phyloP scores from a whole-genome alignment of 2,329 filamentous ascomycete species.

The Aspergillus terreus region DNA sequence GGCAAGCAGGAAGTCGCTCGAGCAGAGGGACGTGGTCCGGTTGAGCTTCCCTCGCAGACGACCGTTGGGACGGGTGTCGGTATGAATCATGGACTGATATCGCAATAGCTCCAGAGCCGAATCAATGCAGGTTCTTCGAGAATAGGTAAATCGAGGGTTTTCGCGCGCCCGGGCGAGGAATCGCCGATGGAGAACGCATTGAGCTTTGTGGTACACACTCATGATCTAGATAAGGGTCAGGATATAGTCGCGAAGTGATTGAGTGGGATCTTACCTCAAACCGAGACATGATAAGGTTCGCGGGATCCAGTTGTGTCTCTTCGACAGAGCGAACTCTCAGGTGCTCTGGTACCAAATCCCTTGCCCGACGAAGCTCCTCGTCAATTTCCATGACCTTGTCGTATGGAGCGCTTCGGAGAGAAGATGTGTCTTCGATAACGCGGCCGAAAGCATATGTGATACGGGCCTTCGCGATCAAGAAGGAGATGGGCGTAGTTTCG shows the following conservation, averaged over 20 bases:
- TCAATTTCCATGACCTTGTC: slow-evolving; percentile 61
- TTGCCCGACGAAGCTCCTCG: slow-evolving; percentile 52
- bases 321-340: slow-evolving; percentile 72
- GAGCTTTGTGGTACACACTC: slow-evolving; percentile 80
- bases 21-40: slow-evolving; percentile 74
- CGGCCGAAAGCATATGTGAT: slow-evolving; percentile 42
- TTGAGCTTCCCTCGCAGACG: slow-evolving; percentile 70
- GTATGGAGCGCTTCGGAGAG: slow-evolving; percentile 48
- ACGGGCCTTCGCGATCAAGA: slow-evolving; percentile 45
- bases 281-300: slow-evolving; percentile 69
- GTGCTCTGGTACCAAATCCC: slow-evolving; percentile 71
- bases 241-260: not conserved
- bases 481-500: slow-evolving; percentile 57
- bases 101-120: slow-evolving; percentile 77
- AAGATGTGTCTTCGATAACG: slow-evolving; percentile 42
- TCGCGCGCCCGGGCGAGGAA: slow-evolving; percentile 75
- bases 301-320: slow-evolving; percentile 67
- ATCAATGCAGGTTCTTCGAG: slow-evolving; percentile 78
- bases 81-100: slow-evolving; percentile 71
- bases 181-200: slow-evolving; percentile 84
- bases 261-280: slow-evolving; percentile 53
- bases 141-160: slow-evolving; percentile 79
- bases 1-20: slow-evolving; percentile 80
- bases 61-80: slow-evolving; percentile 69
- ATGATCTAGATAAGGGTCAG: slow-evolving; percentile 51